These are phyloP conservation scores for Tephrocybe sp. DNA, from an alignment of 768 basidiomycete genomes.

Conservation along the genomic window DNA sequence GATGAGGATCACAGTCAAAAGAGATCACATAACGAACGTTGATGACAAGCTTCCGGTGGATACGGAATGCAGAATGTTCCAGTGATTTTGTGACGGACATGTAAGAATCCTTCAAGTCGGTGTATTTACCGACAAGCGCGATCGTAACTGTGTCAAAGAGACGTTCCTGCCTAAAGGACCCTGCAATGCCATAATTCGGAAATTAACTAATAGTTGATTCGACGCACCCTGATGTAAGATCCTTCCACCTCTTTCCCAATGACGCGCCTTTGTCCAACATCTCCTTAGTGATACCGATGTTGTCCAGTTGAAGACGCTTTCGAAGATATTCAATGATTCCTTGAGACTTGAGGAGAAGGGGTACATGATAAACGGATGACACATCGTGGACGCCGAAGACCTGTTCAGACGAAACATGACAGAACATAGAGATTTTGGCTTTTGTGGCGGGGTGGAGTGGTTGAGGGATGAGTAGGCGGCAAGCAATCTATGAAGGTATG, in stretches of 20 bases:
- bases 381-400: constrained; percentile 97
- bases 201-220: neutral
- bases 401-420: constrained; percentile 87
- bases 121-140: constrained; percentile 96
- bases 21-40: constrained; percentile 51
- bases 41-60: constrained; percentile 79
- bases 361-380: constrained; percentile 96
- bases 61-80: constrained; percentile 95
- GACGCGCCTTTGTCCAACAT: constrained; percentile 62
- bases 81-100: constrained; percentile 97
- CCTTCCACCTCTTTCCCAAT: constrained; percentile 78
- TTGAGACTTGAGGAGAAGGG: constrained; percentile 87
- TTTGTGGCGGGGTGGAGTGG: constrained; percentile 85
- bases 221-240: constrained; percentile 76
- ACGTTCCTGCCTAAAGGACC: constrained; percentile 76
- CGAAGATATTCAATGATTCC: constrained; percentile 86
- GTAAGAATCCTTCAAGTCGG: constrained; percentile 94
- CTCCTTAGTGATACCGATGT: constrained; percentile 50
- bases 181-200: neutral
- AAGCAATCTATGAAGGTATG: constrained; percentile 71
- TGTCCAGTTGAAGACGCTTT: constrained; percentile 75
- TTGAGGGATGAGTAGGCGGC: constrained; percentile 78
- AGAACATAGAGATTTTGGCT: constrained; percentile 99
- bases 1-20: neutral
- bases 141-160: constrained; percentile 88